These are phyloP conservation scores for Pichia phayaonensis DNA, from an alignment of 805 yeast species.

Conservation along the genomic window DNA sequence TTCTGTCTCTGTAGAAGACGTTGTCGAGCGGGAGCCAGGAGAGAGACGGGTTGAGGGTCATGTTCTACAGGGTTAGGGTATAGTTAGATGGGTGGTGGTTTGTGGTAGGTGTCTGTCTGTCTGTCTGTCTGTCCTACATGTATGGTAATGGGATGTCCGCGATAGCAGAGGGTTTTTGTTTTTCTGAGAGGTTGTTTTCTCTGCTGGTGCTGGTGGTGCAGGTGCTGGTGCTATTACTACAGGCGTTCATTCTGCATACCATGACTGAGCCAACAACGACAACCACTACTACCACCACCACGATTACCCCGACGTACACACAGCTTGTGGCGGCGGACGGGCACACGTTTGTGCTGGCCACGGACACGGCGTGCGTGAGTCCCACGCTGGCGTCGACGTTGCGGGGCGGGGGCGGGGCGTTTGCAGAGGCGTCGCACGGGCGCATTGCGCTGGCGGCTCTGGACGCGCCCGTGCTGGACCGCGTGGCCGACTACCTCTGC, in stretches of 20 bases:
- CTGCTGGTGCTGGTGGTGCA: no score
- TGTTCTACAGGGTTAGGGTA: no score
- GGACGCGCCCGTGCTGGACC: slow-evolving; percentile 64
- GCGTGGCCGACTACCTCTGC: slow-evolving; percentile 78
- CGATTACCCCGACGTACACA: background rate
- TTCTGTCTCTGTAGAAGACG: slow-evolving; percentile 56
- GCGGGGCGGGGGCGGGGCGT: slow-evolving; percentile 32
- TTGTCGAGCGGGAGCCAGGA: slow-evolving; percentile 74
- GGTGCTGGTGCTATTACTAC: no score
- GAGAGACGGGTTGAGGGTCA: slow-evolving; percentile 24
- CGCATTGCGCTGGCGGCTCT: slow-evolving; percentile 53
- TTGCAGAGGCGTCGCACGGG: slow-evolving; percentile 53
- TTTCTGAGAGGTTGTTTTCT: no score
- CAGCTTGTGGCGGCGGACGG: background rate
- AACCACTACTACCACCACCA: slow-evolving; percentile 14
- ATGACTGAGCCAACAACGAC: no score
- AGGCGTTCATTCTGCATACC: no score
- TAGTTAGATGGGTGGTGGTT: no score
- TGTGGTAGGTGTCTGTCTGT: no score
- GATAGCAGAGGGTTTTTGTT: no score
- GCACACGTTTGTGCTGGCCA: slow-evolving; percentile 49
- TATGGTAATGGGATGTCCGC: no score
- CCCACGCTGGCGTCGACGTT: slow-evolving; percentile 57
- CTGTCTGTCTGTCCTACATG: no score
- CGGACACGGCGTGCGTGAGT: slow-evolving; percentile 71